phyloP scores from a whole-genome alignment of 2,329 filamentous ascomycete genomes.

The Fusarium siculi region DNA sequence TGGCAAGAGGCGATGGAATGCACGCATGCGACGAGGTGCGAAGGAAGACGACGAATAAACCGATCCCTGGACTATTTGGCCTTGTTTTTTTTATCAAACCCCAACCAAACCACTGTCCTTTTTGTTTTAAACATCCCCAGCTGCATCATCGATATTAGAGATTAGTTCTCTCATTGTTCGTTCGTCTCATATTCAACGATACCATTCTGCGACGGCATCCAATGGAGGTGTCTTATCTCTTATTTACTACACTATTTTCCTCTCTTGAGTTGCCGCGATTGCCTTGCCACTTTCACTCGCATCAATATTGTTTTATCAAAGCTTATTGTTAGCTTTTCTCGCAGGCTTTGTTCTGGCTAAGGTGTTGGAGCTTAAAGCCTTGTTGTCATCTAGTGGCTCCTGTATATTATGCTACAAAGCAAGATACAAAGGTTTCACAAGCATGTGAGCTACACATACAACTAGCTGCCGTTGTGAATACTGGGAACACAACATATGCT shows the following conservation, averaged over 20 bases:
- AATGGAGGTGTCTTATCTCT: slow-evolving; percentile 19
- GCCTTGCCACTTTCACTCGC: neutral
- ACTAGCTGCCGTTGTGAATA: neutral
- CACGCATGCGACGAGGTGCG: slow-evolving; percentile 59
- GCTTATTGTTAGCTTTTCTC: neutral
- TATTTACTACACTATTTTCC: slow-evolving; percentile 13
- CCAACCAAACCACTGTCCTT: slow-evolving; percentile 8
- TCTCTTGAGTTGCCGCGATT: slow-evolving; percentile 2
- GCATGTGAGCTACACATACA: neutral
- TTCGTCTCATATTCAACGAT: slow-evolving; percentile 43
- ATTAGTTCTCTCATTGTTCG: slow-evolving; percentile 31
- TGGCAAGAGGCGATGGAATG: slow-evolving; percentile 82
- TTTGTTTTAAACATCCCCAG: slow-evolving; percentile 12
- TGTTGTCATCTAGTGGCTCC: slow-evolving; percentile 5
- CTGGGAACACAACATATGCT: neutral
- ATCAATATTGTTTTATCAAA: slow-evolving; percentile 9
- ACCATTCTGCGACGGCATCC: slow-evolving; percentile 46
- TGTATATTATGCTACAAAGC: slow-evolving; percentile 34
- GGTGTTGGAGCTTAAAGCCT: neutral
- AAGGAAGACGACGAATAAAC: slow-evolving; percentile 46
- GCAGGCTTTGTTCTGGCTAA: neutral
- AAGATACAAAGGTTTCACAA: neutral
- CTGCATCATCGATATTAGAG: slow-evolving; percentile 28
- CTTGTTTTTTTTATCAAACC: slow-evolving; percentile 1
- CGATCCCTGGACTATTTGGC: neutral